Evolutionary conservation across 768 basidiomycete genomes (phyloP), one percentile per base, ranked within the genome.

Genomic region (Inosperma sp.): DNA sequence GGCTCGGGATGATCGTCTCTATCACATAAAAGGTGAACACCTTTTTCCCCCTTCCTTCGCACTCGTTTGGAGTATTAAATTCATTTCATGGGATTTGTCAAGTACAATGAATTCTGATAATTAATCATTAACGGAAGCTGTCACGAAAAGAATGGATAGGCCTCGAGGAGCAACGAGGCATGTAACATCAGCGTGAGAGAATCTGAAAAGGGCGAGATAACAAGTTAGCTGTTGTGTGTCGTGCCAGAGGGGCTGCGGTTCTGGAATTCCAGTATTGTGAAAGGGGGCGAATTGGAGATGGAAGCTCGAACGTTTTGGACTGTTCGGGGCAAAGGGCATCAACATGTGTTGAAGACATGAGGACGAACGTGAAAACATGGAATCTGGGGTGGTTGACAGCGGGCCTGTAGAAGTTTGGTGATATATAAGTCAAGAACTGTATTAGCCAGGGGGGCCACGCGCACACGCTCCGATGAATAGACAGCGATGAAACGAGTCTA

Each of bases 401-500:
- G 31, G 43, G 33, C 30, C 8, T 44, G 43, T 30, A 34, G 30
- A 21, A 41, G 50, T 44, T 51, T 35, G 30, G n/a, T 51, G 50
- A 51, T 51, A 37, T 40, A 51, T 51, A 51, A 51, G 41, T 43
- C 42, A 50, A 36, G 50, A 51, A n/a, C n/a, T n/a, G n/a, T n/a
- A n/a, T n/a, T n/a, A n/a, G n/a, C n/a, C n/a, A n/a, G n/a, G n/a
- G n/a, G n/a, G n/a, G n/a, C n/a, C n/a, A n/a, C n/a, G n/a, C n/a
- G n/a, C n/a, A n/a, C n/a, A n/a, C n/a, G n/a, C n/a, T n/a, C n/a
- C n/a, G n/a, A n/a, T n/a, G n/a, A n/a, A n/a, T n/a, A n/a, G n/a
- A n/a, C n/a, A n/a, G 16, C n/a, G 31, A 33, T 33, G 16, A 16
- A 33, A 9, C 9, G 16, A 9, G 10, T 33, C 9, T 9, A 33